phyloP scores from a whole-genome alignment of 805 yeast species.

The Candida khao-thaluensis region DNA sequence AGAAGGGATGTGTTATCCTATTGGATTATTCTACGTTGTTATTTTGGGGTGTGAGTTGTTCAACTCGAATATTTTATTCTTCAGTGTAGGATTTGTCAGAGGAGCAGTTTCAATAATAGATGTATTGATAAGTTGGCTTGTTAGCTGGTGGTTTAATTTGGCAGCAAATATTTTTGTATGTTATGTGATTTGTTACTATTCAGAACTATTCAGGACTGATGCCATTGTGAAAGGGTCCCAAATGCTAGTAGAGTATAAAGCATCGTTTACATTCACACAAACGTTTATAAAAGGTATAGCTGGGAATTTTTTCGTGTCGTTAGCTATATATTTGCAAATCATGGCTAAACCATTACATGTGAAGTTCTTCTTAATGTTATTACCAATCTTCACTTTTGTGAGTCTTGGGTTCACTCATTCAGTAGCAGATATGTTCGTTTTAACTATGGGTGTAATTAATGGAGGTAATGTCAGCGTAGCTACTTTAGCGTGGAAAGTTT shows the following conservation, averaged over 20 bases:
- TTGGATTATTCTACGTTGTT: constrained; percentile 74
- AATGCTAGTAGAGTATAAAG: constrained; percentile 45
- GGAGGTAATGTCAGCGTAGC: constrained; percentile 61
- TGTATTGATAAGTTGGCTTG: constrained; percentile 59
- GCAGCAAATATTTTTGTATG: constrained; percentile 65
- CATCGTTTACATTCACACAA: constrained; percentile 50
- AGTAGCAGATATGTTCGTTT: constrained; percentile 77
- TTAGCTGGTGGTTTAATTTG: constrained; percentile 67
- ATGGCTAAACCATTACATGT: constrained; percentile 82
- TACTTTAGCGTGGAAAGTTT: constrained; percentile 65
- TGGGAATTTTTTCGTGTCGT: constrained; percentile 73
- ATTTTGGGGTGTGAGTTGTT: constrained; percentile 73
- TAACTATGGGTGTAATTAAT: constrained; percentile 66
- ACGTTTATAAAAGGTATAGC: constrained; percentile 70
- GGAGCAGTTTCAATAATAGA: constrained; percentile 70
- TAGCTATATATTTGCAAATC: constrained; percentile 74
- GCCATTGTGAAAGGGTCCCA: constrained; percentile 48
- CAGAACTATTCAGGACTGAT: constrained; percentile 47
- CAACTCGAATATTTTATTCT: constrained; percentile 72
- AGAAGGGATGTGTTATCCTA: constrained; percentile 64
- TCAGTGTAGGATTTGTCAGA: constrained; percentile 64
- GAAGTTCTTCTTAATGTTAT: constrained; percentile 56
- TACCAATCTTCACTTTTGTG: constrained; percentile 80
- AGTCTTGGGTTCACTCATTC: constrained; percentile 74
- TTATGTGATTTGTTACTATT: constrained; percentile 58